Evolutionary conservation across 1,139 yeast genomes (phyloP).

Genomic region (Barnettozyma hawaiiensis): DNA sequence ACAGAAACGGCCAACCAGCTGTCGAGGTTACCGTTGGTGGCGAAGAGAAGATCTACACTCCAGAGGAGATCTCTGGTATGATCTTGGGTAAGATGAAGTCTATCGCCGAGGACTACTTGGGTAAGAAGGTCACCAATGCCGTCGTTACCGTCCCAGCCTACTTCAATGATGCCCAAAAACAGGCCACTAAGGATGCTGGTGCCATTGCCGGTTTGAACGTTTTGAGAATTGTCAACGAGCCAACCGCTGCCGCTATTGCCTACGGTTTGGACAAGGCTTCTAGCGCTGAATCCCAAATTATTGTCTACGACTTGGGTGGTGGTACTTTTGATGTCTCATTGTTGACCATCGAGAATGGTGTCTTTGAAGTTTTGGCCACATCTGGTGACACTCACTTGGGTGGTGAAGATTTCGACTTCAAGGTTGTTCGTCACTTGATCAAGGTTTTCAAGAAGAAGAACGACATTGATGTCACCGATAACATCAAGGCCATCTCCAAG

Average conservation of each 20-base stretch:
- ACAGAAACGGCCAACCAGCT: slow-evolving; percentile 86
- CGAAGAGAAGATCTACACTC: slow-evolving; percentile 91
- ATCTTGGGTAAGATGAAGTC: slow-evolving; percentile 98
- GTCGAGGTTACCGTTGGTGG: slow-evolving; percentile 90
- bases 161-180: slow-evolving; percentile 98
- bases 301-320: slow-evolving; percentile 98
- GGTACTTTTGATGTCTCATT: slow-evolving; percentile 99
- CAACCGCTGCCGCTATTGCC: slow-evolving; percentile 99
- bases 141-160: slow-evolving; percentile 98
- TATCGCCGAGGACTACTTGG: slow-evolving; percentile 94
- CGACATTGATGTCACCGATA: slow-evolving; percentile 64
- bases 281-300: slow-evolving; percentile 76
- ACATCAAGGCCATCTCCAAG: slow-evolving; percentile 82
- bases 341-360: slow-evolving; percentile 95
- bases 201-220: slow-evolving; percentile 97
- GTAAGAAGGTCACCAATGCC: slow-evolving; percentile 89
- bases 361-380: slow-evolving; percentile 97
- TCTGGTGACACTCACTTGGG: slow-evolving; percentile 90
- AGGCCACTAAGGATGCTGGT: slow-evolving; percentile 99
- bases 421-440: slow-evolving; percentile 72
- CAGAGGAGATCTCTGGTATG: slow-evolving; percentile 97
- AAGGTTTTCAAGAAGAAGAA: slow-evolving; percentile 83
- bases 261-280: slow-evolving; percentile 93
- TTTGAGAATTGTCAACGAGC: slow-evolving; percentile 96
- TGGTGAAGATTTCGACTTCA: slow-evolving; percentile 80